Conservation (phyloP, 192 early-diverging fungal species). For the Rhizophagus sp. region DNA sequence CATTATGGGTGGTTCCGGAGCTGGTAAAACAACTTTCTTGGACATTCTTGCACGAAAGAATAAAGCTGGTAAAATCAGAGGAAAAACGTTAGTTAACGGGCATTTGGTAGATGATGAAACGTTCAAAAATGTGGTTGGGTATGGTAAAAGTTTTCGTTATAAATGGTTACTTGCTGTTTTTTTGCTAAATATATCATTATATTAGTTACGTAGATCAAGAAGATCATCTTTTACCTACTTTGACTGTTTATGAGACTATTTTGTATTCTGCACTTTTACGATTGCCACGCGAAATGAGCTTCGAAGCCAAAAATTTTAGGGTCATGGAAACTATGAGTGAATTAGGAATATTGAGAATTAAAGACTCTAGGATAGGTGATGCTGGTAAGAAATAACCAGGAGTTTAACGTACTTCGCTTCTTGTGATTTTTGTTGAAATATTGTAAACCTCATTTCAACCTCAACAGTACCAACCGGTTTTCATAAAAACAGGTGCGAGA, state of each 20-base stretch:
- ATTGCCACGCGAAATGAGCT: constrained; percentile 71
- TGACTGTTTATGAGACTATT: constrained; percentile 91
- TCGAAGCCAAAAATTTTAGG: constrained; percentile 64
- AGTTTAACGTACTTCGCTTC: background rate
- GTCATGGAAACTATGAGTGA: constrained; percentile 83
- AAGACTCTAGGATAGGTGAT: constrained; percentile 78
- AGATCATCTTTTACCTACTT: constrained; percentile 79
- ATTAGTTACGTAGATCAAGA: constrained; percentile 88
- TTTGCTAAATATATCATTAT: background rate
- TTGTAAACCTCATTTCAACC: background rate
- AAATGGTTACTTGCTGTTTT: background rate
- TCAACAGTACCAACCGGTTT: background rate
- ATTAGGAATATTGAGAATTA: constrained; percentile 81
- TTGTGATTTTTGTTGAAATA: constrained; percentile 1
- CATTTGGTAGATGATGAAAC: constrained; percentile 58
- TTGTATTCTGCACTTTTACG: constrained; percentile 86
- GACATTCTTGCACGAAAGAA: constrained; percentile 85
- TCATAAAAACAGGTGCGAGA: constrained; percentile 48
- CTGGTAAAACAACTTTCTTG: constrained; percentile 90
- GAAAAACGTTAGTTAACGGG: constrained; percentile 82
- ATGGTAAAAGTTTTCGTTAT: constrained; percentile 47
- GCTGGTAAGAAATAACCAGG: constrained; percentile 26
- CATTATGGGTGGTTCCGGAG: constrained; percentile 90
- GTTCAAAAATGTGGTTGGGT: constrained; percentile 74
- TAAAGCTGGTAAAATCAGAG: constrained; percentile 66